Evolutionary conservation across 306 rosid species (phyloP).

Genomic region (Prunus salicina): DNA sequence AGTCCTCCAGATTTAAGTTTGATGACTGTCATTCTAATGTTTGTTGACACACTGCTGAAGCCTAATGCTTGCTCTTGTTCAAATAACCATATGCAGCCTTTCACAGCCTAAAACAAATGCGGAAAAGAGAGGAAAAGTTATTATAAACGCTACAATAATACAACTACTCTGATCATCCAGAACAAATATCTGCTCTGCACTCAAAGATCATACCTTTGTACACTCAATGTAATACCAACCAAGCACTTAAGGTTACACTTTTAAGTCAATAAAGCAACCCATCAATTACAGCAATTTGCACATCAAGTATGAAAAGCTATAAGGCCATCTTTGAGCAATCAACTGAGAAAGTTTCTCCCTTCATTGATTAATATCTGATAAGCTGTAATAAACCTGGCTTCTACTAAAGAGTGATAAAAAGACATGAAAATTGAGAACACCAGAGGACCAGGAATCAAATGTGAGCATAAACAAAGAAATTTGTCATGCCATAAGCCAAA

Average conservation of each 20-base stretch:
- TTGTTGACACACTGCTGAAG: constrained; percentile 98
- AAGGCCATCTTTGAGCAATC: neutral
- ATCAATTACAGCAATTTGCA: neutral
- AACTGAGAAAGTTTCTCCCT: neutral
- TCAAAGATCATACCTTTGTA: neutral
- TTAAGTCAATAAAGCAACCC: neutral
- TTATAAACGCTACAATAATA: constrained; percentile 7
- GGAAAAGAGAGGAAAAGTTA: constrained; percentile 13
- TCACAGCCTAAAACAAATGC: constrained; percentile 62
- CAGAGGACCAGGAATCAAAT: neutral
- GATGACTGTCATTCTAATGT: constrained; percentile 93
- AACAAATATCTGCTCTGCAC: neutral
- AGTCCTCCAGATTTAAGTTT: constrained; percentile 95
- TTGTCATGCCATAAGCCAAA: neutral
- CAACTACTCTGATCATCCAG: neutral
- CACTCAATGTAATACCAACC: neutral
- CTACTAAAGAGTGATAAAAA: neutral
- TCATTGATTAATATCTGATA: neutral
- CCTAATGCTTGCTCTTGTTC: constrained; percentile 99
- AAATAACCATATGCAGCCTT: constrained; percentile 82
- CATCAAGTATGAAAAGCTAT: neutral
- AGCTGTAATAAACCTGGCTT: neutral
- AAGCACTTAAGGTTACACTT: too few species aligned
- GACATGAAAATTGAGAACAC: neutral
- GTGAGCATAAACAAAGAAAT: neutral